Base-by-base conservation (phyloP, 225 moss, liverwort and hornwort species). In the Sphagnum tenellum region DNA sequence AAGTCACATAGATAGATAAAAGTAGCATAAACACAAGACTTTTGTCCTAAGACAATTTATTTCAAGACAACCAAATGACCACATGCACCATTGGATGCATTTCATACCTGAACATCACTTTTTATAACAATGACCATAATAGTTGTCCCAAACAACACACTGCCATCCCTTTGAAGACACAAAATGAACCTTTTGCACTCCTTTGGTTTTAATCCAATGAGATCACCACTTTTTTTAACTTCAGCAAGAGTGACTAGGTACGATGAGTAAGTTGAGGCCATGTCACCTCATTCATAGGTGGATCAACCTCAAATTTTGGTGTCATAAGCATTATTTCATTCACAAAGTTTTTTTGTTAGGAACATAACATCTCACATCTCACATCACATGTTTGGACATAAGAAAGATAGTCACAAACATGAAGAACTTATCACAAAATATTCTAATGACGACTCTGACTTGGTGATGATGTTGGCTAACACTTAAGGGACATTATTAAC, bases 131-230 rank as follows among this genome's bases (percentile, higher is more conserved):
- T 29, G 29, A 29, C 1, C 1, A 1, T 29, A 29, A 1, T 1
- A 29, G 29, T 1, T 29, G 29, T 29, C 29, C 29, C 29, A 29
- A 29, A 29, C 1, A 29, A 1, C 29, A 29, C 29, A 29, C 98
- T 93, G 59, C 98, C 98, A 72, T 99, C 98, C 50, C 98, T 93
- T 79, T 99, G 98, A 70, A 93, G 85, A 72, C 93, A 89, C 68
- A 90, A 83, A 50, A 88, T 70, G 71, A 99, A 67, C 72, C 82
- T 89, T 70, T 82, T 76, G 67, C 88, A 90, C 54, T 93, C 90
- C 64, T 87, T 80, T 14, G 68, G 77, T 64, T 74, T 82, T 66
- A 83, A 77, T 48, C 89, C 98, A 8, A 77, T 57, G 64, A 81
- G 68, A 62, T 98, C 90, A 57, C 87, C 93, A 64, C 79, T 78